Conservation (phyloP, 352 stramenopile species). For the Pythium phragmitis region DNA sequence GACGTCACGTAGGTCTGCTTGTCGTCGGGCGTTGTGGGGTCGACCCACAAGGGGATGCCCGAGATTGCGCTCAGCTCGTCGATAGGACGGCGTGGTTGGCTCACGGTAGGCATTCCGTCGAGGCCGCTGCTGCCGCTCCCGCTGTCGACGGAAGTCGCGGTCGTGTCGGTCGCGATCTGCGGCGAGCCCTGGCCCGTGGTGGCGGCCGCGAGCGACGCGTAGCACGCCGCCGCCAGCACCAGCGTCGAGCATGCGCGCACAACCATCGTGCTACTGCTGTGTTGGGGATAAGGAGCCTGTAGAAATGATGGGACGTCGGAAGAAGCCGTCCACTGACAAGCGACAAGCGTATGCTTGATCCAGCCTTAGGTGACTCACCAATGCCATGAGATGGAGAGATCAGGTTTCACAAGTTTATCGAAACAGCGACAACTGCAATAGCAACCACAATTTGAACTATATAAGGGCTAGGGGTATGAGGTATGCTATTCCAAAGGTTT, state of each 20-base stretch:
- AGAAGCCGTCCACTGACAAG: neutral
- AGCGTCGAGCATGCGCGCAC: neutral
- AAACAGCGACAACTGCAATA: neutral
- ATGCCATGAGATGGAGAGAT: neutral
- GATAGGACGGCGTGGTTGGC: constrained; percentile 22
- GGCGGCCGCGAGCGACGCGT: constrained; percentile 1
- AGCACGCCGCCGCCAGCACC: constrained; percentile 4
- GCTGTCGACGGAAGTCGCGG: neutral
- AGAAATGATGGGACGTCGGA: constrained; percentile 4
- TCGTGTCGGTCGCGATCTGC: constrained; percentile 9
- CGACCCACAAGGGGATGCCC: constrained; percentile 57
- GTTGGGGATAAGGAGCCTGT: neutral
- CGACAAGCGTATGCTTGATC: neutral
- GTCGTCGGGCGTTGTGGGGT: constrained; percentile 46
- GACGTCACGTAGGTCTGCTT: constrained; percentile 47
- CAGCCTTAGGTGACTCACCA: neutral
- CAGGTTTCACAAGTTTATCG: neutral
- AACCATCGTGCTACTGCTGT: constrained; percentile 4
- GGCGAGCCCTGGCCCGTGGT: constrained; percentile 11
- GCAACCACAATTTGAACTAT: neutral
- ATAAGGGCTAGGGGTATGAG: neutral
- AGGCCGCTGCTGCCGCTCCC: constrained; percentile 13
- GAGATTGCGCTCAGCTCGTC: constrained; percentile 38
- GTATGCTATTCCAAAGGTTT: constrained; percentile 2
- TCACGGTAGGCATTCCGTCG: constrained; percentile 6